Conservation (phyloP, 108 stramenopile species). For the Epithemia pelagica region DNA sequence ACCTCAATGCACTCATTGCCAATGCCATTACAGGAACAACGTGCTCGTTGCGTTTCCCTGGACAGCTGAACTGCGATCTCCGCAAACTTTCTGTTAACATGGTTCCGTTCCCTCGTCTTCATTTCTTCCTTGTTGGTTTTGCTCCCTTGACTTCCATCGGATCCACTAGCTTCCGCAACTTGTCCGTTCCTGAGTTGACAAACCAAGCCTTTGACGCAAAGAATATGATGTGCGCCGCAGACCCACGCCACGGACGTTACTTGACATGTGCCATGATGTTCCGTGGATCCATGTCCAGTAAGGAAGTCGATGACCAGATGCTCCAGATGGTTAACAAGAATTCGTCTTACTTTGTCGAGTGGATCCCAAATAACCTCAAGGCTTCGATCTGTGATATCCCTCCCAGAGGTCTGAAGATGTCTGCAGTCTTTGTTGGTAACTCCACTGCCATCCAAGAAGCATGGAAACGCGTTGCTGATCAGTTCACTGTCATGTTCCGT, state of each 20-base stretch:
- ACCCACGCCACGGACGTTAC: slow-evolving; percentile 98
- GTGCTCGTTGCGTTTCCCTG: slow-evolving; percentile 95
- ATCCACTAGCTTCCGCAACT: slow-evolving; percentile 92
- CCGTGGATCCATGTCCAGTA: slow-evolving; percentile 96
- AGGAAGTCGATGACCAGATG: slow-evolving; percentile 98
- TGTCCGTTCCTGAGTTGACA: slow-evolving; percentile 96
- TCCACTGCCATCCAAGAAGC: slow-evolving; percentile 92
- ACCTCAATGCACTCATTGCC: slow-evolving; percentile 93
- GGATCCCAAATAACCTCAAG: slow-evolving; percentile 99
- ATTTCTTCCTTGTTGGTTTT: slow-evolving; percentile 98
- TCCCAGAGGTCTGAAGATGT: slow-evolving; percentile 92
- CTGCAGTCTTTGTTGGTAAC: slow-evolving; percentile 92
- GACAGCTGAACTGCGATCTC: slow-evolving; percentile 98
- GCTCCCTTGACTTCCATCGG: slow-evolving; percentile 87
- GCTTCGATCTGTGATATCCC: slow-evolving; percentile 98
- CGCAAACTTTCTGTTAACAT: slow-evolving; percentile 98
- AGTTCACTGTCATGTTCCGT: slow-evolving; percentile 92
- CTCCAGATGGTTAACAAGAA: slow-evolving; percentile 97
- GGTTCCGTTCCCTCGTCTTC: slow-evolving; percentile 98
- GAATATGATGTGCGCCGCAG: slow-evolving; percentile 99
- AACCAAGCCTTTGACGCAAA: slow-evolving; percentile 95
- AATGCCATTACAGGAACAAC: slow-evolving; percentile 93
- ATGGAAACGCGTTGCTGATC: slow-evolving; percentile 86
- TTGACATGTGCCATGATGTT: slow-evolving; percentile 97
- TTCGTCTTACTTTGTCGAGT: slow-evolving; percentile 97